phyloP scores from a whole-genome alignment of 306 rosid species.

The Vicia villosa region DNA sequence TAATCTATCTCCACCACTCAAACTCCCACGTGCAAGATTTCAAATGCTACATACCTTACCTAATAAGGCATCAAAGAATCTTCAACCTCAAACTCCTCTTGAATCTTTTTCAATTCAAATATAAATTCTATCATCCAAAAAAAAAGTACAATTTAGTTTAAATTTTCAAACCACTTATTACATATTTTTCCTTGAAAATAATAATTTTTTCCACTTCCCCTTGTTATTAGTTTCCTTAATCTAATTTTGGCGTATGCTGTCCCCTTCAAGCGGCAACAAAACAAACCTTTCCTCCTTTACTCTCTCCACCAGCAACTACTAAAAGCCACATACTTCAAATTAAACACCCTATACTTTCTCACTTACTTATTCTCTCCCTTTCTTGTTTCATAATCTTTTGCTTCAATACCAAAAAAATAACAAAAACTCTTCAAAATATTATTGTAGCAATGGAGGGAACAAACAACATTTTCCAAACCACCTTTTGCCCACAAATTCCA shows the following conservation, averaged over 20 bases:
- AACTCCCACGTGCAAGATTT: no score
- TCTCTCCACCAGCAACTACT: constrained; percentile 45
- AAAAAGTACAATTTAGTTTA: no score
- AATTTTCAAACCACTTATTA: no score
- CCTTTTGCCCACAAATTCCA: constrained; percentile 5
- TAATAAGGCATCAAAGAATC: no score
- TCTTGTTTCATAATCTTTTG: constrained; percentile 4
- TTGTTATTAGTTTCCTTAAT: not conserved
- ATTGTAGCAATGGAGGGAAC: not conserved
- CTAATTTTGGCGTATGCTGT: constrained; percentile 52
- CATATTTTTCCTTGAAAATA: no score
- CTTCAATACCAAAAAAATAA: not conserved
- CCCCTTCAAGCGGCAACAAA: constrained; percentile 59
- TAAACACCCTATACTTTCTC: constrained; percentile 39
- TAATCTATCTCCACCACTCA: no score
- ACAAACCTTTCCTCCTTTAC: constrained; percentile 47
- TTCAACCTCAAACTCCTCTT: no score
- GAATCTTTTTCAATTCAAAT: no score
- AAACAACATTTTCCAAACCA: not conserved
- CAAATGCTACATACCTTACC: no score
- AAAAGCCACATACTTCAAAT: constrained; percentile 35
- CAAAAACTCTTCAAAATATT: not conserved
- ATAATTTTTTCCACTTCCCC: no score
- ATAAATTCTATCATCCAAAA: no score
- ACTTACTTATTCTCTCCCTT: constrained; percentile 27